Conservation (phyloP, 805 yeast genomes). For the Saturnispora hagleri region DNA sequence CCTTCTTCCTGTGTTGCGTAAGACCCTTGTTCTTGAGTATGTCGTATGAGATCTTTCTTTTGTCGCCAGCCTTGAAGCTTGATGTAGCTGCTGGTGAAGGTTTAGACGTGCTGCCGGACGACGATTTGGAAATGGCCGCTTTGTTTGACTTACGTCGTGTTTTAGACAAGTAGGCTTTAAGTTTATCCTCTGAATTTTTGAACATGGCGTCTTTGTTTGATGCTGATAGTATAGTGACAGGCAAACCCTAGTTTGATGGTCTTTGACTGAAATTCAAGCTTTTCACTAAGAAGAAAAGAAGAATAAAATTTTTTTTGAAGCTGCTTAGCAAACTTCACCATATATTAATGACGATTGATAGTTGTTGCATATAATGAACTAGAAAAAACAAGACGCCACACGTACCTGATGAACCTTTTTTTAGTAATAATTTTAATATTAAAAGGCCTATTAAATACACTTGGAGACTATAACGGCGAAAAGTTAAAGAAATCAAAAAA, state of each 20-base stretch:
- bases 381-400: no score
- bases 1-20: conserved; percentile 88
- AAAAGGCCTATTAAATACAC: no score
- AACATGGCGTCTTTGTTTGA: neutral
- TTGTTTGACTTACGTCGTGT: neutral
- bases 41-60: conserved; percentile 92
- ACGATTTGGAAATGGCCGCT: neutral
- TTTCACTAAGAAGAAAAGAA: neutral
- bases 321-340: neutral
- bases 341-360: no score
- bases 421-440: no score
- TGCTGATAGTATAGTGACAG: neutral
- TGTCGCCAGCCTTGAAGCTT: conserved; percentile 59
- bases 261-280: neutral
- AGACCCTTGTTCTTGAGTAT: conserved; percentile 94
- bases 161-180: conserved; percentile 3
- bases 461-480: no score
- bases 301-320: neutral
- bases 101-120: neutral
- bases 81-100: neutral
- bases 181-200: conserved; percentile 3
- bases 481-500: no score
- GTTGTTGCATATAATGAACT: no score
- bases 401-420: no score
- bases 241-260: neutral